Percentiles rank a stretch among this genome's conserved stretches.
Conservation (phyloP, 495 filamentous ascomycete species). For the Neurospora sp. region DNA sequence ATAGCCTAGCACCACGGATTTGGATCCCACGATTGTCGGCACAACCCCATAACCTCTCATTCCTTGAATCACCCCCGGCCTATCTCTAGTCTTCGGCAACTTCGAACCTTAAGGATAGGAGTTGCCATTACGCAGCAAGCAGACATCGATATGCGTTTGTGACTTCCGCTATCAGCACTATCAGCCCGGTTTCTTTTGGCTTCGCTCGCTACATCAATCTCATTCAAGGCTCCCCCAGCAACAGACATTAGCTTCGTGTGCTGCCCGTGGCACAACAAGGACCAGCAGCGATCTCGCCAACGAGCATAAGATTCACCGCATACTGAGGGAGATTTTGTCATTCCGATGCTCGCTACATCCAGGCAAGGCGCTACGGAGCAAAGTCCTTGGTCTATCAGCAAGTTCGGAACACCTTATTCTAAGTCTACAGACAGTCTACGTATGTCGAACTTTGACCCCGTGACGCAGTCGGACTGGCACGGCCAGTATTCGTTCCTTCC, state of each 20-base stretch:
- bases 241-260: background rate
- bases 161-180: background rate
- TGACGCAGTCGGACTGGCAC: constrained; percentile 51
- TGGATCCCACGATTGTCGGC: background rate
- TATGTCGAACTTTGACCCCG: constrained; percentile 49
- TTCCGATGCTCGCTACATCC: constrained; percentile 50
- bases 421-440: constrained; percentile 42
- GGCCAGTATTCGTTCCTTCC: constrained; percentile 47
- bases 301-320: constrained; percentile 12
- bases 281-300: constrained; percentile 6
- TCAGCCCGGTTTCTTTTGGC: background rate
- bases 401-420: constrained; percentile 43
- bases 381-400: constrained; percentile 48
- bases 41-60: background rate
- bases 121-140: background rate
- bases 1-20: background rate
- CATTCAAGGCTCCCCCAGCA: background rate
- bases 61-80: background rate
- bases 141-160: background rate
- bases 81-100: background rate
- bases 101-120: background rate
- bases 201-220: background rate
- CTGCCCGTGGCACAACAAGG: constrained; percentile 10
- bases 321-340: constrained; percentile 3
- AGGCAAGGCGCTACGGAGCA: constrained; percentile 47